Percentiles rank a stretch among this genome's conserved stretches.
These are phyloP conservation scores for Silene conica DNA, from an alignment of 148 eudicot genomes.

Conservation along the genomic window DNA sequence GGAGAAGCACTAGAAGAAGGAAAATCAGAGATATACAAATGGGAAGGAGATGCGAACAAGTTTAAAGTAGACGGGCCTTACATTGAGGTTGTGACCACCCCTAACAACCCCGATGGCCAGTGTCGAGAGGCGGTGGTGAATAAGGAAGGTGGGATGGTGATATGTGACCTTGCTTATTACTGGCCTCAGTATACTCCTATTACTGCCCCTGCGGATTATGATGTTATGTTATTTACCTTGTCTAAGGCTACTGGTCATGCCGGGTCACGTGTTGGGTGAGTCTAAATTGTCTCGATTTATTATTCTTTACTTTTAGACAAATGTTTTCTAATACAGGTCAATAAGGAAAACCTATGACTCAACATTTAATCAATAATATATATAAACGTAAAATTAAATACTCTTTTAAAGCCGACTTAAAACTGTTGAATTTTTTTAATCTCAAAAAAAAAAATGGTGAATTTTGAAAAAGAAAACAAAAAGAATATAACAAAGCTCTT, in stretches of 20 bases:
- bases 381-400: too few species aligned
- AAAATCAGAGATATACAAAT: constrained; percentile 41
- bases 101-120: constrained; percentile 73
- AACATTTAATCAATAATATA: too few species aligned
- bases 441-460: too few species aligned
- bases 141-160: constrained; percentile 35
- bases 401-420: too few species aligned
- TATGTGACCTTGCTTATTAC: constrained; percentile 81
- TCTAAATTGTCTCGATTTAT: not conserved
- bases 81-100: constrained; percentile 67
- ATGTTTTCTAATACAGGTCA: too few species aligned
- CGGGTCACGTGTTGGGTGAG: constrained; percentile 29
- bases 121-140: constrained; percentile 43
- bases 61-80: constrained; percentile 44
- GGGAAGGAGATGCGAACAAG: constrained; percentile 57
- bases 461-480: too few species aligned
- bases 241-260: constrained; percentile 33
- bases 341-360: too few species aligned
- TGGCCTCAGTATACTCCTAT: constrained; percentile 96
- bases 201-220: constrained; percentile 22
- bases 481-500: too few species aligned
- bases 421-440: too few species aligned
- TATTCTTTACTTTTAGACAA: not conserved
- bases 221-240: constrained; percentile 20
- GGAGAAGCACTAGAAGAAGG: constrained; percentile 40